These are phyloP conservation scores for Alternaria panax DNA, from an alignment of 2,329 filamentous ascomycete species.

Conservation along the genomic window DNA sequence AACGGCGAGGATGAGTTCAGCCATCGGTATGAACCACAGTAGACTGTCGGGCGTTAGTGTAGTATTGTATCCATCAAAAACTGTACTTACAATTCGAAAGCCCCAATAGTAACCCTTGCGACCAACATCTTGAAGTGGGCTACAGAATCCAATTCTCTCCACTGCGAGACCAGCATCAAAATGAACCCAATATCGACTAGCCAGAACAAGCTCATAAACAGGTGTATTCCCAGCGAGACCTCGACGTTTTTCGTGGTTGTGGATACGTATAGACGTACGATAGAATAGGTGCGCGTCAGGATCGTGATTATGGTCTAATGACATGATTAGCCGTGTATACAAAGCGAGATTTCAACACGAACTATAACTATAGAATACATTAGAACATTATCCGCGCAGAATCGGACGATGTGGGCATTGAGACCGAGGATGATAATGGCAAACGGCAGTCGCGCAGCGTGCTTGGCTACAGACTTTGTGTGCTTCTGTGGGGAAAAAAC, in stretches of 20 bases:
- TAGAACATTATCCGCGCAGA: background rate
- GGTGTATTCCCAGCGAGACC: background rate
- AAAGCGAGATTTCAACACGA: background rate
- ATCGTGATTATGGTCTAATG: background rate
- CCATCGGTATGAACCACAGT: background rate
- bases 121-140: background rate
- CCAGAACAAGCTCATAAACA: background rate
- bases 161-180: background rate
- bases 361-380: background rate
- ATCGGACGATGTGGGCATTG: background rate
- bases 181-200: background rate
- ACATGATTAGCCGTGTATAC: background rate
- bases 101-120: background rate
- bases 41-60: background rate
- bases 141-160: background rate
- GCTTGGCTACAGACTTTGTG: background rate
- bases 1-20: background rate
- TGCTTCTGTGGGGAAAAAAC: no score
- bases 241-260: background rate
- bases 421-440: background rate
- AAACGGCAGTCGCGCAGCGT: background rate
- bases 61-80: background rate
- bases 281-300: background rate
- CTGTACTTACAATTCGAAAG: background rate
- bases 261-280: background rate